Percentiles rank a stretch among this genome's conserved stretches.
These are phyloP conservation scores for Mrakia gelida DNA, from an alignment of 768 basidiomycete species.

Conservation along the genomic window DNA sequence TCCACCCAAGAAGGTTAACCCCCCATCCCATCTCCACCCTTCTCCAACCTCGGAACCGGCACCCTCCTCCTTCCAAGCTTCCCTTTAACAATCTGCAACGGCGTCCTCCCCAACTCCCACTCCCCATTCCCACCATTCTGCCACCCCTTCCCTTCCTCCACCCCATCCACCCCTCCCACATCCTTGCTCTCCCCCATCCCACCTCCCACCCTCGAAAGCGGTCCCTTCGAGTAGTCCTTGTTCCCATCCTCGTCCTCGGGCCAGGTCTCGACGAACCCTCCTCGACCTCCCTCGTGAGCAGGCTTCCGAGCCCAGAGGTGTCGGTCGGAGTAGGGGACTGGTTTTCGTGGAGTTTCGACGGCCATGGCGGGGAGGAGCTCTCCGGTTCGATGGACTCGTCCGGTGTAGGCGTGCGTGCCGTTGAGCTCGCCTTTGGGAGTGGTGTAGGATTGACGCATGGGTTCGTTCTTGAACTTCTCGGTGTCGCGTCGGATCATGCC, in stretches of 20 bases:
- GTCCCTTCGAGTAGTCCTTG: background rate
- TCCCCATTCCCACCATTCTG: constrained; percentile 20
- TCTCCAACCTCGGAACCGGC: constrained; percentile 15
- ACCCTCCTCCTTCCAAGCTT: constrained; percentile 13
- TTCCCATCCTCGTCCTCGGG: background rate
- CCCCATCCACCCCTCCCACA: constrained; percentile 22
- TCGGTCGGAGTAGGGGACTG: constrained; percentile 25
- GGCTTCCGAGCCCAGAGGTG: constrained; percentile 22
- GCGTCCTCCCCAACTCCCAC: constrained; percentile 13
- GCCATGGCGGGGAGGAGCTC: constrained; percentile 32
- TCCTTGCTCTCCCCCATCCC: constrained; percentile 3
- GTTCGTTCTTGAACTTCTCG: background rate
- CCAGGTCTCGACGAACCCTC: constrained; percentile 16
- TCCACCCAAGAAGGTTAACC: background rate
- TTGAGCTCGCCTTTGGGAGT: background rate
- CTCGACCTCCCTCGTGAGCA: constrained; percentile 1
- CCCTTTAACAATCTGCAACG: background rate
- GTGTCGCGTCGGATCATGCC: background rate
- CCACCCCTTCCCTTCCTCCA: constrained; percentile 2
- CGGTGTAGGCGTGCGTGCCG: background rate
- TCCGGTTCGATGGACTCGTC: constrained; percentile 20
- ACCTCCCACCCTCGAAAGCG: background rate
- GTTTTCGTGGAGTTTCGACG: constrained; percentile 26
- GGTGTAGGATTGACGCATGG: background rate
- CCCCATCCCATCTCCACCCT: constrained; percentile 25